Conservation (phyloP, 176 grass and related monocot genomes). For the Thalia dealbata region DNA sequence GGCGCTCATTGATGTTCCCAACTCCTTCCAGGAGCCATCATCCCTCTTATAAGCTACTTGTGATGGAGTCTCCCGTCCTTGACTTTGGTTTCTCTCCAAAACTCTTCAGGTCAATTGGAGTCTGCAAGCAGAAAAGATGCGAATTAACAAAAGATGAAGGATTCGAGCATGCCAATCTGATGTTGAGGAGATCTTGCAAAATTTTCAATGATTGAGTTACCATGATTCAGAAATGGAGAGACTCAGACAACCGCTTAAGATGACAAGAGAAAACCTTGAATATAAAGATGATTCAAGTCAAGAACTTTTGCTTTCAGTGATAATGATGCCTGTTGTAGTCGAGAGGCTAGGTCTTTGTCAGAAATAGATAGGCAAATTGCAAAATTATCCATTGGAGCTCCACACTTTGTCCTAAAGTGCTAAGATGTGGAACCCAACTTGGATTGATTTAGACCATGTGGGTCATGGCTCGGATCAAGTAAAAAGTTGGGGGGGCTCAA, state of each 20-base stretch:
- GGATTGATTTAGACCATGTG: no score
- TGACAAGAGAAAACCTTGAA: neutral
- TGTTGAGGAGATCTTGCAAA: neutral
- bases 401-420: neutral
- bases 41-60: neutral
- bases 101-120: neutral
- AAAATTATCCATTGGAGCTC: constrained; percentile 1
- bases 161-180: neutral
- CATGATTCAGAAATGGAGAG: neutral
- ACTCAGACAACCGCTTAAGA: neutral
- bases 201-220: neutral
- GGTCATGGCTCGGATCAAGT: no score
- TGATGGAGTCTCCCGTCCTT: neutral
- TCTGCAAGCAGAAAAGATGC: neutral
- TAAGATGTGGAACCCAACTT: no score
- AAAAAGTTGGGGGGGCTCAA: no score
- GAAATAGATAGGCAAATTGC: neutral
- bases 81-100: neutral
- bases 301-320: neutral
- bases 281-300: neutral
- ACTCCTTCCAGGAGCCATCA: neutral
- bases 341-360: neutral
- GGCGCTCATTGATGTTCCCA: constrained; percentile 7
- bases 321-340: neutral
- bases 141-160: neutral